Evolutionary conservation across 1,284 basidiomycete genomes (phyloP).

Genomic region (Austropuccinia psidii): DNA sequence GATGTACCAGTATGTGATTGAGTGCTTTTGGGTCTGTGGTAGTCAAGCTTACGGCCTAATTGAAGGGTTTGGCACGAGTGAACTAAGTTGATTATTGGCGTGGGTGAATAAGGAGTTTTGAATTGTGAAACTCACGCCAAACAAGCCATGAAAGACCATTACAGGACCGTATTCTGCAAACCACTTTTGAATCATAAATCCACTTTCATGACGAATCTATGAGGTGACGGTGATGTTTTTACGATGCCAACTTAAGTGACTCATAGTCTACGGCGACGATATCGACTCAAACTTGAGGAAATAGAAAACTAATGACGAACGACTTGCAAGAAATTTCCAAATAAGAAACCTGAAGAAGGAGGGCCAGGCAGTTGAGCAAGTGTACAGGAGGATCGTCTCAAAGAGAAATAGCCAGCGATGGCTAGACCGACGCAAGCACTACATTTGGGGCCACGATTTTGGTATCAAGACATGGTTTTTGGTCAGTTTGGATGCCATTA

Average conservation of each 20-base stretch:
- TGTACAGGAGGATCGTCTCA: no score
- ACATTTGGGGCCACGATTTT: no score
- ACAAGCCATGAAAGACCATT: neutral
- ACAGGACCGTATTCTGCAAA: neutral
- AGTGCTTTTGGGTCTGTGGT: constrained; percentile 59
- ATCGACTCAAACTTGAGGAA: no score
- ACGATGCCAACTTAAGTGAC: no score
- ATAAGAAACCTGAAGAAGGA: neutral
- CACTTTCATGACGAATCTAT: neutral
- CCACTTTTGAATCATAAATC: neutral
- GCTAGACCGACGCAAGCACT: no score
- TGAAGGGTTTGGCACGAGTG: neutral
- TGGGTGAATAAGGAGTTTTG: neutral
- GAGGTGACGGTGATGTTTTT: no score
- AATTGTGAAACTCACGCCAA: neutral
- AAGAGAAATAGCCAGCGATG: no score
- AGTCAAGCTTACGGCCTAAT: constrained; percentile 51
- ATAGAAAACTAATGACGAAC: no score
- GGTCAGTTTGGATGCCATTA: no score
- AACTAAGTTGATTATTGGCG: neutral
- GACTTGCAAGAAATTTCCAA: constrained; percentile 10
- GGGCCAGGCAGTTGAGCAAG: neutral
- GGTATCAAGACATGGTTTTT: no score
- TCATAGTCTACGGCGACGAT: no score
- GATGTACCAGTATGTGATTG: constrained; percentile 55